These are phyloP conservation scores for Solanum gracilifrons DNA, from an alignment of 257 asterid genomes.

Conservation along the genomic window DNA sequence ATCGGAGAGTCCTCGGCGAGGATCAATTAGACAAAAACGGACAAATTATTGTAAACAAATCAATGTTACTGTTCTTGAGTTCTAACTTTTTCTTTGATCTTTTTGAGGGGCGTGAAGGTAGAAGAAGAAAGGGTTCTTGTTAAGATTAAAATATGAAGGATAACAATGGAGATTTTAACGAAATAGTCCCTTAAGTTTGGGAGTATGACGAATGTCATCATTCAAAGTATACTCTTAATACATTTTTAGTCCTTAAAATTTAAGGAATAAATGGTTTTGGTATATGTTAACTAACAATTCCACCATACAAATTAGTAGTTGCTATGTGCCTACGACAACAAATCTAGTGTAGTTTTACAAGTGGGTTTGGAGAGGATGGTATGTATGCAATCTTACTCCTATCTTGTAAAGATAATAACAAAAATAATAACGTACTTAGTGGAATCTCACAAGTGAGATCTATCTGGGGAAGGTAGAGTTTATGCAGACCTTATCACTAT, in stretches of 20 bases:
- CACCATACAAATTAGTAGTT: neutral
- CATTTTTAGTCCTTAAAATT: neutral
- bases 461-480: no score
- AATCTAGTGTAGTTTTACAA: no score
- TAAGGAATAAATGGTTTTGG: neutral
- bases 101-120: neutral
- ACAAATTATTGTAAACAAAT: neutral
- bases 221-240: neutral
- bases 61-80: neutral
- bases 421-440: no score
- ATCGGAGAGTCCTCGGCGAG: neutral
- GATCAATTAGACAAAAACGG: neutral
- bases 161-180: neutral
- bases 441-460: no score
- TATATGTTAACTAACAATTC: neutral
- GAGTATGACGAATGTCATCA: neutral
- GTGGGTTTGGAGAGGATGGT: no score
- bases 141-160: neutral
- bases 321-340: neutral
- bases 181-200: neutral
- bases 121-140: neutral
- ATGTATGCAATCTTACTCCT: no score
- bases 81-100: neutral
- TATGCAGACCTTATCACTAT: no score
- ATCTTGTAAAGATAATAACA: no score